Conservation (phyloP, 768 basidiomycete genomes). For the Strobilomyces dryophilus region DNA sequence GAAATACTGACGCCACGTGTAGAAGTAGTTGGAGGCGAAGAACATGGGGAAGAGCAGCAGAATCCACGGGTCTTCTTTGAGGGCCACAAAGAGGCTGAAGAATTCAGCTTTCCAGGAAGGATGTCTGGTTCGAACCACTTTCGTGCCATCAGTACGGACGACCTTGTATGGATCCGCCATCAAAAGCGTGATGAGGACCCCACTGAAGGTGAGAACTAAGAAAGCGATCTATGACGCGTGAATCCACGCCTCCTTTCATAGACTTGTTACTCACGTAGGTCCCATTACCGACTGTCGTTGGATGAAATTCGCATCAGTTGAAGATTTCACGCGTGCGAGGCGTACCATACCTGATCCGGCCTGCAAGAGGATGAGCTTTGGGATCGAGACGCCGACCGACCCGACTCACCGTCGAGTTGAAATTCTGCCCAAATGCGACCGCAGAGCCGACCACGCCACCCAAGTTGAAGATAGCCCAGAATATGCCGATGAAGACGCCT, state of each 20-base stretch:
- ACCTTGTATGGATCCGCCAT: conserved; percentile 73
- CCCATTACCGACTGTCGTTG: conserved; percentile 55
- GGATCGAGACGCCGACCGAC: background rate
- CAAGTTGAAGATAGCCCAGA: conserved; percentile 74
- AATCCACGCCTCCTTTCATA: background rate
- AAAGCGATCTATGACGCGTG: conserved; percentile 55
- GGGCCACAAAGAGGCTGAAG: conserved; percentile 59
- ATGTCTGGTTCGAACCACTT: conserved; percentile 53
- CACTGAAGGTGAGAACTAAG: conserved; percentile 65
- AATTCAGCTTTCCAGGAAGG: conserved; percentile 78
- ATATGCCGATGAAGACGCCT: conserved; percentile 46
- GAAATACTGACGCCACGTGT: conserved; percentile 66
- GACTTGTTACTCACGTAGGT: conserved; percentile 68
- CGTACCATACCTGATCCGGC: conserved; percentile 25
- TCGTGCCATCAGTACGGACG: conserved; percentile 71
- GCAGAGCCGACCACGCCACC: conserved; percentile 77
- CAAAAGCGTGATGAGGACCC: conserved; percentile 58
- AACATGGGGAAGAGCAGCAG: conserved; percentile 82
- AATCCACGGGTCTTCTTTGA: conserved; percentile 69
- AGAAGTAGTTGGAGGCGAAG: conserved; percentile 80
- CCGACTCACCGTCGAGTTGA: conserved; percentile 49
- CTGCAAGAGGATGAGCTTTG: conserved; percentile 10
- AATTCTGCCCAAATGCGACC: conserved; percentile 71
- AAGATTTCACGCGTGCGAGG: background rate
- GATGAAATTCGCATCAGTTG: background rate